Evolutionary conservation across 2,329 filamentous ascomycete species (phyloP), one percentile per base, ranked within the genome.

Genomic region (Aureobasidium sp.): DNA sequence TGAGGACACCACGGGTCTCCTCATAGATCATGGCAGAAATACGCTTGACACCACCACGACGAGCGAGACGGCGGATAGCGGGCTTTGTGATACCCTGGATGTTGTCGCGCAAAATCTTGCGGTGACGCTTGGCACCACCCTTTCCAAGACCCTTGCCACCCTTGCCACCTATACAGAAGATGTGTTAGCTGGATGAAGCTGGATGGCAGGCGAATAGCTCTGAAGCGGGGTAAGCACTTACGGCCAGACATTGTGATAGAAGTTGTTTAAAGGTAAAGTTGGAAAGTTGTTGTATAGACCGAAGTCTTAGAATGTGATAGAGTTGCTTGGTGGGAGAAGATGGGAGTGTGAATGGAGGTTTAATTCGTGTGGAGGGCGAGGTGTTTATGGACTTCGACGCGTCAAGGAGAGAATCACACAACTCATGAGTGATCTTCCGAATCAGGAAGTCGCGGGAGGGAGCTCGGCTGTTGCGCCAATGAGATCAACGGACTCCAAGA

Each of bases 41-140:
- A 96, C 92, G 92, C 90, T 97, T 97, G 85, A 97, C 92, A 92
- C 92, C 92, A 80, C 92, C 92, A 94, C 92, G 91, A 82, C 92
- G 92, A 69, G 92, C 92, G 78, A 97, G 91, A 95, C 92, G 92
- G 75, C 92, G 89, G 81, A 97, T 97, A 74, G 92, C 92, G 73
- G 92, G 92, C 89, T 97, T 97, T 76, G 92, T 97, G 77, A 97
- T 97, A 82, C 92, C 92, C 84, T 97, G 92, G 77, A 97, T 97
- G 89, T 96, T 97, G 89, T 96, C 92, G 81, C 92, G 91, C 79
- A 97, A 86, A 84, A 97, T 97, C 90, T 97, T 97, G 76, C 93
- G 88, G 83, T 97, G 92, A 81, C 92, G 92, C 89, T 97, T 97
- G 81, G 93, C 93, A 79, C 92, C 92, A 70, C 92, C 92, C 87